Evolutionary conservation across 257 asterid genomes (phyloP), one percentile per base, ranked within the genome.

Genomic region (Avicennia marina): DNA sequence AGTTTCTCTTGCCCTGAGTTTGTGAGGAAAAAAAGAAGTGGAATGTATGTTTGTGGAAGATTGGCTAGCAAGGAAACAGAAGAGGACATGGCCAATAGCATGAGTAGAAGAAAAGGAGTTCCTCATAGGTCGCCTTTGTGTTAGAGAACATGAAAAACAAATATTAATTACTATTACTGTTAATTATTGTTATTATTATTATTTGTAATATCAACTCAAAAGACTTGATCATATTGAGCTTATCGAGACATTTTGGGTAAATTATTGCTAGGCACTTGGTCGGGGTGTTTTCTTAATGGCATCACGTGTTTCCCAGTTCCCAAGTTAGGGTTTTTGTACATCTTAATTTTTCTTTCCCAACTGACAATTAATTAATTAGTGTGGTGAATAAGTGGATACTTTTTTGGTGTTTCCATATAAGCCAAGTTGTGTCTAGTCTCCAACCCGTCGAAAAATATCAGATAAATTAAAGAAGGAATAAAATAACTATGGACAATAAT

Each of bases 81-180:
- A 33, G 98, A 87, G 71, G 98, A 84, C 65, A 84, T 83, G 83
- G 86, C 86, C 39, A 85, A 82, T 32, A 87, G 82, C 79, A 80
- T 87, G 83, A 90, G 83, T 72, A 81, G 98, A 72, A 85, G 98
- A 70, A 90, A 90, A 83, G 78, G 98, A 45, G 87, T 83, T 56
- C 98, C 98, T 36, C 98, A 76, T 69, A 87, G 98, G 77, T 85
- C 98, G 61, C 96, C 98, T 21, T 64, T 90, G 71, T 90, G 96
- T 73, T 90, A 85, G 81, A 46, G 7, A 26, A 15, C 36, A n/a
- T 16, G n/a, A 15, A 62, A 49, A 31, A 60, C 0, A 40, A 49
- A 15, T 39, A n/a, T 53, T 52, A 53, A n/a, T 51, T 63, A 53
- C 32, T 56, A 42, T 38, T 58, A 52, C 59, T 41, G 18, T 15